Base-by-base conservation (phyloP, 129 eudicot species). In the Lonicera japonica region DNA sequence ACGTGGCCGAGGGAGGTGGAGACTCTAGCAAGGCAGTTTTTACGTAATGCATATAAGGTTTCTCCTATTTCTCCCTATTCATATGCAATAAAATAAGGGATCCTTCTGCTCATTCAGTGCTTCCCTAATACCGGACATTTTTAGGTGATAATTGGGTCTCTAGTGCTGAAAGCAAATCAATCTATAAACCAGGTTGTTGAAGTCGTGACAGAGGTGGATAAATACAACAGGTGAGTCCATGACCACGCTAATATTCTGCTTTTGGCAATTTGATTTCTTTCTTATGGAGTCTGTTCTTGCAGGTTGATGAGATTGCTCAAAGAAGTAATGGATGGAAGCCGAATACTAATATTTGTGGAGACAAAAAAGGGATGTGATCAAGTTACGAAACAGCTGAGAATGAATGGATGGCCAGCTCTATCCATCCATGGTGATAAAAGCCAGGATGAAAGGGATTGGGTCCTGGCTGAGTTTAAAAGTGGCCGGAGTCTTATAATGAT, bases 361-460 rank as follows among this genome's bases (percentile, higher is more conserved):
- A 92, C 99, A 61, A 92, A 92, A 72, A 92, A 88, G 66, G 99
- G 99, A 71, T 92, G 99, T 75, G 99, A 92, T 76, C 99, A 92
- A 70, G 87, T 92, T 21, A 92, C 99, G 3, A 78, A 87, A 74
- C 95, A 88, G 52, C 77, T 92, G 77, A 92, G 96, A 79, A 92
- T 87, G 99, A 95, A 92, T 77, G 99, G 99, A 57, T 92, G 96
- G 95, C 99, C 96, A 17, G 99, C 99, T 38, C 54, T 92, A 64
- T 83, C 99, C 75, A 88, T 92, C 55, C 99, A 92, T 79, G 99
- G 99, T 78, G 96, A 92, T 80, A 92, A 92, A 81, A 89, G 84
- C 73, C 99, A 92, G 84, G 83, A 80, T 47, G 96, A 92, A 77
- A 80, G 99, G 80, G 99, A 92, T 79, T 85, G 99, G 95, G 99